Conservation (phyloP, 345 rosid species). For the Moringa oleifera region DNA sequence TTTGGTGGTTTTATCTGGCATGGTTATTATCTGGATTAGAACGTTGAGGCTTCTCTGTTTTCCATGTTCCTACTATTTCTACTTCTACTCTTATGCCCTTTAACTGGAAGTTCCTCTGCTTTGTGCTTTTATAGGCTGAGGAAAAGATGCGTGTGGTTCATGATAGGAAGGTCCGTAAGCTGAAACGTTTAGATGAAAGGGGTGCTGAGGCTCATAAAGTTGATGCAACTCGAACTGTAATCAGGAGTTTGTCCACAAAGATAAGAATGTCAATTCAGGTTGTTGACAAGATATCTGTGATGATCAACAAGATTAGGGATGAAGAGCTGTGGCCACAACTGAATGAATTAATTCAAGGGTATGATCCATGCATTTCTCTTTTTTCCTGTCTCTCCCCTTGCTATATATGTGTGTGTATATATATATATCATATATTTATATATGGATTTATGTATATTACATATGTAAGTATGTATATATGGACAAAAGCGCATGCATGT, state of each 20-base stretch:
- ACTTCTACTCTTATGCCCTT: background rate
- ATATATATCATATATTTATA: too few species aligned
- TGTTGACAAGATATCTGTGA: constrained; percentile 78
- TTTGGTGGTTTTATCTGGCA: background rate
- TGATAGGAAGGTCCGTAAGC: constrained; percentile 64
- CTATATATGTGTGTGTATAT: too few species aligned
- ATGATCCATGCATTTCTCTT: constrained; percentile 21
- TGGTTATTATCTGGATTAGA: background rate
- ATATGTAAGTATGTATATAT: too few species aligned
- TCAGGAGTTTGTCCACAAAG: constrained; percentile 72
- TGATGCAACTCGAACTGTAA: constrained; percentile 40
- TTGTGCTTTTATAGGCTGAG: constrained; percentile 54
- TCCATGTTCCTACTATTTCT: too few species aligned
- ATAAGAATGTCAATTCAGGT: constrained; percentile 84
- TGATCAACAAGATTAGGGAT: constrained; percentile 84
- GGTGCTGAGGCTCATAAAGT: constrained; percentile 79
- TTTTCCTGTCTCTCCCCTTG: too few species aligned
- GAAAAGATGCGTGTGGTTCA: constrained; percentile 80
- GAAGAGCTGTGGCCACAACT: constrained; percentile 97
- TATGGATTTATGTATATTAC: too few species aligned
- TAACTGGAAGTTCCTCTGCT: background rate
- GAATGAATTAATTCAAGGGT: constrained; percentile 86
- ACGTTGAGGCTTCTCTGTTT: too few species aligned
- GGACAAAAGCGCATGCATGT: too few species aligned
- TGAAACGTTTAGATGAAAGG: constrained; percentile 68